These are phyloP conservation scores for Amanita jacksonii DNA, from an alignment of 768 basidiomycete genomes.

Conservation along the genomic window DNA sequence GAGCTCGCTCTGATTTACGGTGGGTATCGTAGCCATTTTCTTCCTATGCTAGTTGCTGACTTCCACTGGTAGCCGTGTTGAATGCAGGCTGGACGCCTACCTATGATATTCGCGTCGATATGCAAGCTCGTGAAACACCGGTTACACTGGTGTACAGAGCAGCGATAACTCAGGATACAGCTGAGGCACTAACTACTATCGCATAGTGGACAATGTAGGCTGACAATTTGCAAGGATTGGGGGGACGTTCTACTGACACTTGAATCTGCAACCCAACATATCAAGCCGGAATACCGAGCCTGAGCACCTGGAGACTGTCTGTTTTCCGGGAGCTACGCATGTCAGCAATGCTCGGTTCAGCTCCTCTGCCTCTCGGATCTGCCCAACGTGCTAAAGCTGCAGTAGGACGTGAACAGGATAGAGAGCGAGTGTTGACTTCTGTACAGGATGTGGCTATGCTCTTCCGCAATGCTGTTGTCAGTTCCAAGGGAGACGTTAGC, in stretches of 20 bases:
- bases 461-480: constrained; percentile 6
- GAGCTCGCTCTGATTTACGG: constrained; percentile 32
- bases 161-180: constrained; percentile 27
- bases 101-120: constrained; percentile 32
- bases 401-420: neutral
- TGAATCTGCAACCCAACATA: constrained; percentile 32
- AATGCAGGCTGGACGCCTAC: constrained; percentile 25
- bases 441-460: too few species aligned
- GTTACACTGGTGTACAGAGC: constrained; percentile 31
- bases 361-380: neutral
- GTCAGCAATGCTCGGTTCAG: neutral
- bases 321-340: neutral
- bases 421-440: too few species aligned
- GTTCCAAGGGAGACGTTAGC: constrained; percentile 22
- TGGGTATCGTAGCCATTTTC: constrained; percentile 10
- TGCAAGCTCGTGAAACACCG: constrained; percentile 21
- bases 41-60: neutral
- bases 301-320: constrained; percentile 22
- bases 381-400: too few species aligned
- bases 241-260: constrained; percentile 27
- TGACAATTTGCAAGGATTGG: constrained; percentile 22
- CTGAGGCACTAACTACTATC: constrained; percentile 21
- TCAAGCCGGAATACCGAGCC: constrained; percentile 22
- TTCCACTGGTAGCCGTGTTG: constrained; percentile 12
- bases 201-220: neutral